Conservation (phyloP, 345 rosid genomes). For the Boechera retrofracta region DNA sequence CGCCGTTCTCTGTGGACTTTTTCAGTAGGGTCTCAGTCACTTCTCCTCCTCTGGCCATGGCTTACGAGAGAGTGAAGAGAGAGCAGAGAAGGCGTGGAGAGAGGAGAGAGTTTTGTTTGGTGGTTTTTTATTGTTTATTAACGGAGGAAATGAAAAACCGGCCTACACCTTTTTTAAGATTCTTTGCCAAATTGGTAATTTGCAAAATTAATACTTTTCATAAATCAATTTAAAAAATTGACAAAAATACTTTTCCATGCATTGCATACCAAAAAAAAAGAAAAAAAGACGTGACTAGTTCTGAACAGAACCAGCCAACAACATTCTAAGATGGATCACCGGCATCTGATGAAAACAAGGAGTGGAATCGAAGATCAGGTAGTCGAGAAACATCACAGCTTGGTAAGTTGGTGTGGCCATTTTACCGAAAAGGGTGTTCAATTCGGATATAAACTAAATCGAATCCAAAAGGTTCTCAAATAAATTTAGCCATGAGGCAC, state of each 20-base stretch:
- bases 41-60: constrained; percentile 43
- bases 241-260: neutral
- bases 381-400: too few relatives aligned
- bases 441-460: too few relatives aligned
- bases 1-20: neutral
- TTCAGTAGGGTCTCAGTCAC: constrained; percentile 41
- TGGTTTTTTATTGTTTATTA: neutral
- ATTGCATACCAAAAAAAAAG: neutral
- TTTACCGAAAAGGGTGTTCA: too few relatives aligned
- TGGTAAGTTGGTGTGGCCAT: too few relatives aligned
- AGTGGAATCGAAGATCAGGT: too few relatives aligned
- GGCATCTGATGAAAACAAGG: too few relatives aligned
- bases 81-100: neutral
- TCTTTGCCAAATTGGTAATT: constrained; percentile 6
- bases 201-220: neutral
- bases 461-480: too few relatives aligned
- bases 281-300: neutral
- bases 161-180: neutral
- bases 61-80: constrained; percentile 1
- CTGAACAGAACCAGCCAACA: too few relatives aligned
- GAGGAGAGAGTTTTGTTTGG: neutral
- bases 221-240: too few relatives aligned
- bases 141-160: constrained; percentile 4
- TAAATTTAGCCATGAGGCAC: too few relatives aligned
- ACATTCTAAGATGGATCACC: too few relatives aligned